A percentile compares a stretch with the other conserved stretches of the same genome.
Conservation (phyloP, 1,284 basidiomycete species). For the Cutaneotrichosporon arboriforme region DNA sequence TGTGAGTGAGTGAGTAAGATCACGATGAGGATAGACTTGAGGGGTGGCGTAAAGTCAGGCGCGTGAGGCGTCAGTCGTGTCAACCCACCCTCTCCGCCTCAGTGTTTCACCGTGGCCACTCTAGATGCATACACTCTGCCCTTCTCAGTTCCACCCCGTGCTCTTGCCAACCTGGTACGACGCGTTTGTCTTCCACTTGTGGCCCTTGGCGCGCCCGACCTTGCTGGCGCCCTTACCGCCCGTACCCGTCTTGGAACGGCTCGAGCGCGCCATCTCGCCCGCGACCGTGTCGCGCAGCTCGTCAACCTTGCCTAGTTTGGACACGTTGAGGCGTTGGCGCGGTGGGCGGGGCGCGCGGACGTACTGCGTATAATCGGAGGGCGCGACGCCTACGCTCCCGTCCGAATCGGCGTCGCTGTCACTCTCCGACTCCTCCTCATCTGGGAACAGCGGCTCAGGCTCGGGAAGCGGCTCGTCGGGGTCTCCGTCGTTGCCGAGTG, state of each 20-base stretch:
- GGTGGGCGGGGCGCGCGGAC: conserved; percentile 17
- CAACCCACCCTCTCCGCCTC: too few relatives aligned
- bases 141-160: not conserved
- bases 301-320: conserved; percentile 27
- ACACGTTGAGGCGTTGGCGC: conserved; percentile 1
- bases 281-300: conserved; percentile 56
- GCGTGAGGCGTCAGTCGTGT: too few relatives aligned
- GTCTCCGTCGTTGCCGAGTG: conserved; percentile 36
- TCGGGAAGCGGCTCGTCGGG: conserved; percentile 15
- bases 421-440: conserved; percentile 15
- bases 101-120: too few relatives aligned
- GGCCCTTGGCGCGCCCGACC: conserved; percentile 68
- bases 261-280: conserved; percentile 59
- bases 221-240: conserved; percentile 60
- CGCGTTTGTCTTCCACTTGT: conserved; percentile 62
- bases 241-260: conserved; percentile 68
- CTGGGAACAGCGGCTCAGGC: conserved; percentile 4
- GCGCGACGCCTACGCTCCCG: conserved; percentile 6
- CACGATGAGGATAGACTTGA: too few relatives aligned
- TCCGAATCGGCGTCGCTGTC: conserved; percentile 26
- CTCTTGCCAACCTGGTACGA: not conserved
- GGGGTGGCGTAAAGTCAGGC: too few relatives aligned
- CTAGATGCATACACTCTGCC: not conserved
- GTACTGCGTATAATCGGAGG: conserved; percentile 40
- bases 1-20: too few relatives aligned